A percentile compares a stretch with the other conserved stretches of the same genome.
phyloP scores from a whole-genome alignment of 1,284 basidiomycete genomes.

The Malassezia vespertilionis region DNA sequence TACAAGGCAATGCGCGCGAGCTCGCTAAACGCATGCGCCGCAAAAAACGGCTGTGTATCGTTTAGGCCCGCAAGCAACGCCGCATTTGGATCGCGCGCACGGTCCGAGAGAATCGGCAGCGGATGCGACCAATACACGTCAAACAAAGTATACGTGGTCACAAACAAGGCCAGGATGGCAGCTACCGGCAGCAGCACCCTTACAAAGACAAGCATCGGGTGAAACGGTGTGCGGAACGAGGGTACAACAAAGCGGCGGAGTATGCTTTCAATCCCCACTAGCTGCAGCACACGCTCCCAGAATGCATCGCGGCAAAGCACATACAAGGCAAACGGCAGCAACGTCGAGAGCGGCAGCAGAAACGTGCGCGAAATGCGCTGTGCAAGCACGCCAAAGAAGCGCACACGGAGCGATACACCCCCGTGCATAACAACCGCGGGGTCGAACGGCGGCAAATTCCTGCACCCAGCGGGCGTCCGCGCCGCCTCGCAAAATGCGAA shows the following conservation, averaged over 20 bases:
- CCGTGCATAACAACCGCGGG: neutral
- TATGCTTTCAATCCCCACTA: slow-evolving; percentile 23
- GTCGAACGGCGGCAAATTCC: slow-evolving; percentile 19
- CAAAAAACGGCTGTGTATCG: slow-evolving; percentile 27
- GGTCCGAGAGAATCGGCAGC: slow-evolving; percentile 18
- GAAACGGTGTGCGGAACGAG: slow-evolving; percentile 27
- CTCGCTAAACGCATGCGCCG: slow-evolving; percentile 26
- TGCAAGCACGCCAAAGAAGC: slow-evolving; percentile 18
- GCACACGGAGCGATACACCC: slow-evolving; percentile 11
- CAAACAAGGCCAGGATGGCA: slow-evolving; percentile 19
- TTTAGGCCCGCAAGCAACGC: slow-evolving; percentile 25
- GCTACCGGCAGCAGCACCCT: slow-evolving; percentile 13
- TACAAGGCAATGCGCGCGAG: slow-evolving; percentile 19
- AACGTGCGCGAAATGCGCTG: slow-evolving; percentile 11
- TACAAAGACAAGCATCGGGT: slow-evolving; percentile 12
- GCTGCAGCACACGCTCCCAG: slow-evolving; percentile 22
- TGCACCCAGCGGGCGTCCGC: slow-evolving; percentile 12
- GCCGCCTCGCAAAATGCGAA: slow-evolving; percentile 17
- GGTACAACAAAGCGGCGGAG: slow-evolving; percentile 26
- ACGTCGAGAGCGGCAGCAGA: neutral
- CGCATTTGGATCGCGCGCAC: slow-evolving; percentile 19
- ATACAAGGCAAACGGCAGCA: slow-evolving; percentile 13
- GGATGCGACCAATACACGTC: slow-evolving; percentile 36
- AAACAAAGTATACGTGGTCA: slow-evolving; percentile 22
- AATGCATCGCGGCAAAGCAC: slow-evolving; percentile 20